These are phyloP conservation scores for Knoxdaviesia capensis DNA, from an alignment of 2,329 filamentous ascomycete genomes.

Conservation along the genomic window DNA sequence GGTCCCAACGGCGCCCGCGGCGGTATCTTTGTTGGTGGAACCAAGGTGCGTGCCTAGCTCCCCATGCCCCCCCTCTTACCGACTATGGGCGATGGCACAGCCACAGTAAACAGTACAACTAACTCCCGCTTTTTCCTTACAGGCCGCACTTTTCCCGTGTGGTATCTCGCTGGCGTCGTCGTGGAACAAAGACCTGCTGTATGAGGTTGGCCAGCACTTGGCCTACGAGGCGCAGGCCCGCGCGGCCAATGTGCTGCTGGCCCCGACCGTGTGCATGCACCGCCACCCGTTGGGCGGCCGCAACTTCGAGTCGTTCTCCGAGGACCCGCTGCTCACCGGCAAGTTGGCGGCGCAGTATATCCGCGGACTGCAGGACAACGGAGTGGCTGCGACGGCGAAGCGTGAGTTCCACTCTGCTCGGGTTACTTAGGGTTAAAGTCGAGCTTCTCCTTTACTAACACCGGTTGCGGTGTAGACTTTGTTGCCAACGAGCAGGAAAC, in stretches of 20 bases:
- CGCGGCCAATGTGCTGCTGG: slow-evolving; percentile 53
- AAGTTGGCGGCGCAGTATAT: slow-evolving; percentile 54
- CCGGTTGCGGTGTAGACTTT: slow-evolving; percentile 24
- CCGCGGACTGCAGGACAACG: slow-evolving; percentile 51
- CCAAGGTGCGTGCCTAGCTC: slow-evolving; percentile 22
- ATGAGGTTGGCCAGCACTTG: slow-evolving; percentile 49
- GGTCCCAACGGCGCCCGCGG: slow-evolving; percentile 52
- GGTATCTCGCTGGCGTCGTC: slow-evolving; percentile 61
- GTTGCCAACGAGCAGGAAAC: slow-evolving; percentile 59
- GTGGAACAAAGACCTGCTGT: slow-evolving; percentile 53
- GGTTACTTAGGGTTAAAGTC: not conserved
- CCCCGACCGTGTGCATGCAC: slow-evolving; percentile 65
- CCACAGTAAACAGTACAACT: not conserved
- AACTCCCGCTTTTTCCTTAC: slow-evolving; percentile 6
- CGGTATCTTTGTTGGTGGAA: slow-evolving; percentile 47
- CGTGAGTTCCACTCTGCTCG: slow-evolving; percentile 20
- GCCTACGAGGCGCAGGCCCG: slow-evolving; percentile 53
- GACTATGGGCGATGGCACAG: not conserved
- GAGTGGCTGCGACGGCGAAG: slow-evolving; percentile 61
- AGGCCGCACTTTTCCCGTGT: slow-evolving; percentile 63
- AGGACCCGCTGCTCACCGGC: slow-evolving; percentile 61
- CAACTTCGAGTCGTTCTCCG: slow-evolving; percentile 74
- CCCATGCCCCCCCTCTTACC: not conserved
- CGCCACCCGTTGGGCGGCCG: slow-evolving; percentile 65
- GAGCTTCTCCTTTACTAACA: not conserved